These are phyloP conservation scores for Paecilomyces formosus DNA, from an alignment of 2,329 filamentous ascomycete genomes.

Conservation along the genomic window DNA sequence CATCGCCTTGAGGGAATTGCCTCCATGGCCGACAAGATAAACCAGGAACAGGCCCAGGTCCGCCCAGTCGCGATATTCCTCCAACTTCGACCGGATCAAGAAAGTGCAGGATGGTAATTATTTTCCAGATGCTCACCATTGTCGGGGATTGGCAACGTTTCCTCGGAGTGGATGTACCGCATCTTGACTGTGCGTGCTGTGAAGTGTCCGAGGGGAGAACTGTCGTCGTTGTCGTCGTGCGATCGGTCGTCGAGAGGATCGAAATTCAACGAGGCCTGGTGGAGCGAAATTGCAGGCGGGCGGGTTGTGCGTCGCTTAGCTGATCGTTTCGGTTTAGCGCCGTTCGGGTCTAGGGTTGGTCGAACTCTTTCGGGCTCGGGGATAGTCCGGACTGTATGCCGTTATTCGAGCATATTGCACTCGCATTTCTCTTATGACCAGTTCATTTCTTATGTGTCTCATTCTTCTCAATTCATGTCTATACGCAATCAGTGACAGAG, in stretches of 20 bases:
- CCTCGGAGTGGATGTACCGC: slow-evolving; percentile 99
- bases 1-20: background rate
- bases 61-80: background rate
- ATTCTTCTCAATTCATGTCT: background rate
- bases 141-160: slow-evolving; percentile 91
- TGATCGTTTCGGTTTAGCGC: slow-evolving; percentile 27
- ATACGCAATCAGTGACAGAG: background rate
- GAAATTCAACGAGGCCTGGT: slow-evolving; percentile 30
- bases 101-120: slow-evolving; percentile 1
- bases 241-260: slow-evolving; percentile 29
- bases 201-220: slow-evolving; percentile 33
- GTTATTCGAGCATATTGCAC: too few relatives aligned
- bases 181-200: slow-evolving; percentile 61
- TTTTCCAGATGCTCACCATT: slow-evolving; percentile 64
- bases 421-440: background rate
- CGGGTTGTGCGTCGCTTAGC: slow-evolving; percentile 40
- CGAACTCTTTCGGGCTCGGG: background rate
- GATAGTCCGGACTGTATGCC: too few relatives aligned
- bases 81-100: slow-evolving; percentile 2
- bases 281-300: slow-evolving; percentile 31
- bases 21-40: background rate
- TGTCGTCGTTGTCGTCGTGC: slow-evolving; percentile 30
- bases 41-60: background rate
- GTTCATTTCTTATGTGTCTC: background rate
- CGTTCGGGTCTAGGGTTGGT: slow-evolving; percentile 19